phyloP scores from a whole-genome alignment of 1,284 basidiomycete genomes.

The Malassezia slooffiae region DNA sequence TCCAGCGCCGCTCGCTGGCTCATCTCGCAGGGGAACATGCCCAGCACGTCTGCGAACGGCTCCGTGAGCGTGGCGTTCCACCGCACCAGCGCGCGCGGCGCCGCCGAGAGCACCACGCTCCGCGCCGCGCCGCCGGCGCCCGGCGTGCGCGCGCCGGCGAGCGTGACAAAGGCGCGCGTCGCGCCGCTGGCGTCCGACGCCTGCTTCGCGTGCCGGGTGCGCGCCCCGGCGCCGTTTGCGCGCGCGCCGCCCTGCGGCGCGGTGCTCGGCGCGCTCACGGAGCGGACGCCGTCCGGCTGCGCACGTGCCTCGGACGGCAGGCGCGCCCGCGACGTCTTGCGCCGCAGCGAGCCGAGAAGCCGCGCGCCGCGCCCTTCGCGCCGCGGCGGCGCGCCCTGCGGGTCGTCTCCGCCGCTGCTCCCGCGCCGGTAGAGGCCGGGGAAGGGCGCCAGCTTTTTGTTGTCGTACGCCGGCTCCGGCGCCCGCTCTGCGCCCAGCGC shows the following conservation, averaged over 20 bases:
- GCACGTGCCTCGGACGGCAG: background rate
- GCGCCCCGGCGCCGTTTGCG: background rate
- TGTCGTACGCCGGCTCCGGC: conserved; percentile 9
- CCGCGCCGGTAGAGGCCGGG: conserved; percentile 17
- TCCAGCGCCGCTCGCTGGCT: conserved; percentile 51
- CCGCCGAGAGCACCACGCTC: conserved; percentile 13
- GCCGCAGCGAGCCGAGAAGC: conserved; percentile 15
- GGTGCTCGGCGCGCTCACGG: background rate
- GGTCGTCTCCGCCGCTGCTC: background rate
- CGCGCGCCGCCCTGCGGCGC: too few relatives aligned
- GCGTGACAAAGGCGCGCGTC: background rate
- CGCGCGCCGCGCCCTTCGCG: conserved; percentile 8
- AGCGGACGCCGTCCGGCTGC: too few relatives aligned
- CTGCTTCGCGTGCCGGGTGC: background rate
- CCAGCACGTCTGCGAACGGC: conserved; percentile 1
- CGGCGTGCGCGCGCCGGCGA: background rate
- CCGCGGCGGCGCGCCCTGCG: background rate
- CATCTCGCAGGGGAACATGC: conserved; percentile 6
- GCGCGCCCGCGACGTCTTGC: conserved; percentile 13
- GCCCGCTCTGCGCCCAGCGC: too few relatives aligned
- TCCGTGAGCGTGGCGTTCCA: conserved; percentile 28
- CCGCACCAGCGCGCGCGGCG: conserved; percentile 29
- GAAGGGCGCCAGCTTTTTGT: conserved; percentile 30
- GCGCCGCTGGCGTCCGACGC: background rate
- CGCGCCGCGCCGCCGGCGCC: background rate